Base-by-base conservation (phyloP, 306 rosid species). In the Arachis hypogaea region DNA sequence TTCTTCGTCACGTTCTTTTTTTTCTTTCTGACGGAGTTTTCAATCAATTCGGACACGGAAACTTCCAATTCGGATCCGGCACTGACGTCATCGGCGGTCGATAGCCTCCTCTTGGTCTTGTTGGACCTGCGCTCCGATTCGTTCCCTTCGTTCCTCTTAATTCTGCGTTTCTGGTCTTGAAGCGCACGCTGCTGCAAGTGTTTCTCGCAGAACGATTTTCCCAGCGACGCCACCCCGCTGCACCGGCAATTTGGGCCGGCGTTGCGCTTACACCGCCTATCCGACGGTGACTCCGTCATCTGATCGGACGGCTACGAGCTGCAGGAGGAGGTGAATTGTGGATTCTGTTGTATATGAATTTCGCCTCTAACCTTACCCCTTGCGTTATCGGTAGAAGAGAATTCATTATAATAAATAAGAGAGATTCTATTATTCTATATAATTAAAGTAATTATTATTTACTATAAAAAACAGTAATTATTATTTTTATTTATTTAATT, bases 211-310 rank as follows among this genome's bases (percentile, higher is more conserved):
- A 64, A 81, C 0, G 61, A 54, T 54, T 72, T 78, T 60, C 83
- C 90, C 47, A 14, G 40, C 72, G 38, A 54, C 22, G 59, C 68
- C 42, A 7, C 42, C 29, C 68, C 67, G 51, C 42, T 11, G 84
- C 80, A 72, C 41, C 77, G 73, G 82, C 92, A 52, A 12, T 64
- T 81, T 3, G 69, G 76, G 16, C 78, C 89, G 62, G 70, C 66
- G 66, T 4, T 50, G 7, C 84, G 81, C 59, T 59, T 87, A 83
- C 88, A 80, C 61, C 82, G 85, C 30, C 36, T 44, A 60, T 62
- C 81, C 40, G 75, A 30, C 11, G 70, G 30, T 9, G 66, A 7
- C 11, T 71, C 75, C 81, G 76, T 81, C 54, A 81, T 81, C 54
- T 57, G 69, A 77, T 69, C 33, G 18, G 42, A 45, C 59, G n/a